Evolutionary conservation across 257 asterid genomes (phyloP).

Genomic region (Gentiana dahurica): DNA sequence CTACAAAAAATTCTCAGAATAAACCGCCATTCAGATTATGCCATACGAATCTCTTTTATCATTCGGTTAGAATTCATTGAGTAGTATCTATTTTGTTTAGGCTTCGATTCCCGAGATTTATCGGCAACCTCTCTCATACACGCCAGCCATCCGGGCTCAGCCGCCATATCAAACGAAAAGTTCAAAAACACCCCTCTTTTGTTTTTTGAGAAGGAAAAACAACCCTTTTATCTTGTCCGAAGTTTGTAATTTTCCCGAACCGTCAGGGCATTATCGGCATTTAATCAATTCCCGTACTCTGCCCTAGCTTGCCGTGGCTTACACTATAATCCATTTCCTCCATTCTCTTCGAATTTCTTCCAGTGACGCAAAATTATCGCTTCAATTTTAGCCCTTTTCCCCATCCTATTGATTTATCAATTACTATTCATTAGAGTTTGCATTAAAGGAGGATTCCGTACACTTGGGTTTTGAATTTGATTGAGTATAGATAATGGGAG

Average conservation of each 20-base stretch:
- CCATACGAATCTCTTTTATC: no score
- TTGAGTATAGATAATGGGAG: constrained; percentile 49
- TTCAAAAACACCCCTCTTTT: neutral
- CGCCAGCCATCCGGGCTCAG: no score
- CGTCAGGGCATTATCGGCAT: constrained; percentile 5
- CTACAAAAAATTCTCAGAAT: no score
- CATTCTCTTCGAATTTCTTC: constrained; percentile 9
- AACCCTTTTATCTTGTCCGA: neutral
- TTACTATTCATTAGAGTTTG: neutral
- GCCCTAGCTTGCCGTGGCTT: constrained; percentile 10
- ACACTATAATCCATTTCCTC: constrained; percentile 8
- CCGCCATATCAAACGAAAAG: neutral
- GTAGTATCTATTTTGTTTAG: no score
- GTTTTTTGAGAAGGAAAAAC: neutral
- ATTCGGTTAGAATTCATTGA: no score
- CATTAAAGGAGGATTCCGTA: neutral
- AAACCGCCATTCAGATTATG: no score
- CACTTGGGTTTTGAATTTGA: neutral
- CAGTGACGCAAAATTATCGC: neutral
- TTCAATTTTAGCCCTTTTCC: constrained; percentile 1
- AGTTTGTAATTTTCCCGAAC: no score
- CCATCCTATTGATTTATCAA: neutral
- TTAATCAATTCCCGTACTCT: neutral
- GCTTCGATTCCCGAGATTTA: no score
- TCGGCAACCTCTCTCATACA: no score